Evolutionary conservation across 2,329 filamentous ascomycete species (phyloP), one percentile per base, ranked within the genome.

Genomic region (Thelonectria discophora): DNA sequence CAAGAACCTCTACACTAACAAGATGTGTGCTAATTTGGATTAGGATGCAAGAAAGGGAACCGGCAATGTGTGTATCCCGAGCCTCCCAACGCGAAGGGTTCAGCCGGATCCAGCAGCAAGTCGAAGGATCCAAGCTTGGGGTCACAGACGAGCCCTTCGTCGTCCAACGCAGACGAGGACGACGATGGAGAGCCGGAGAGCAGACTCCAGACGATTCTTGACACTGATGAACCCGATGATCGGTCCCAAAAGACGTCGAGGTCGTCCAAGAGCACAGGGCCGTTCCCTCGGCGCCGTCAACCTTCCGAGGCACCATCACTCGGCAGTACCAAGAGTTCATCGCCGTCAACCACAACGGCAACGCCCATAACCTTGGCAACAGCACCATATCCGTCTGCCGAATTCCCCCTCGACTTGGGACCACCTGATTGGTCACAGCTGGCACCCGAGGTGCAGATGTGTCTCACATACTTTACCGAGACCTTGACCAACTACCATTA

Each of bases 31-130:
- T 70, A 58, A 69, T 50, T 15, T 34, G 27, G n/a, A 20, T 43
- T 63, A 90, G 93, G 94, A 72, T 99, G 95, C 77, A 90, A 88
- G 69, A 99, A 98, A 78, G 95, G 94, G 51, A 91, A 89, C 69
- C 87, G 95, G 78, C 92, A 97, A 66, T 99, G 95, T 75, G 84
- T 91, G 60, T 99, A 97, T 75, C 94, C 95, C 3, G 92, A 94
- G 49, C 82, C 88, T 30, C 80, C 86, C 48, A 75, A 79, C 10
- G 70, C 79, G 40, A 84, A 82, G 65, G 74, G 78, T 21, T 62
- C 67, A 27, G 46, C 65, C 53, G 63, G 57, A 10, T 57, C 66
- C 30, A 54, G 58, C 42, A 47, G 64, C 17, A 73, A 76, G 67
- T 70, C 75, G 20, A 82, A 79, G 65, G 80, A 84, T n/a, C 40